Base-by-base conservation (phyloP, 257 asterid genomes). In the Avicennia marina region DNA sequence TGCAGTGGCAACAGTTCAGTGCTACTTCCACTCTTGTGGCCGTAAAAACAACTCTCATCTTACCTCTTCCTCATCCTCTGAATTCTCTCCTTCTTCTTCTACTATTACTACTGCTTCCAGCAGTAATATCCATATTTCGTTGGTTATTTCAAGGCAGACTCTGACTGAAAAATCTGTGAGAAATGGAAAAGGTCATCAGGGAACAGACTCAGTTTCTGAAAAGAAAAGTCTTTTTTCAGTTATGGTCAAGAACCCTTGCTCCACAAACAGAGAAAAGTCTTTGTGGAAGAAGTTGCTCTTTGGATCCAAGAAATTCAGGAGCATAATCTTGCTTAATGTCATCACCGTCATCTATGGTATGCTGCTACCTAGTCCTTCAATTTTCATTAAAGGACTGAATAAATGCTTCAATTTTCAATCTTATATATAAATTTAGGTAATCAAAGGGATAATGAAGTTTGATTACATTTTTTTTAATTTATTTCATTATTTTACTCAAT, bases 301-400 rank as follows among this genome's bases (percentile, higher is more conserved):
- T 53, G 72, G 73, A 53, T 71, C 78, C 46, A 76, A 63, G 73
- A 84, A 72, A 65, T 48, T 78, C 26, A 78, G 76, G 69, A 79
- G 89, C 22, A 61, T 84, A 47, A 48, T 84, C 63, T 62, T 84
- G 78, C 86, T 84, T 46, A 79, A 81, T 65, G 55, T 68, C 52
- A 75, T 83, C 64, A 57, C 74, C 47, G 13, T 83, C 45, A 75
- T 79, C 21, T 79, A 75, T 26, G 69, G 68, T 70, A 61, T 15
- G 29, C 8, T 7, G 0, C 5, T 6, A 11, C 2, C 40, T 9
- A 20, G 11, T 12, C 40, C 5, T 20, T 31, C 2, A 24, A 41
- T 9, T 33, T 36, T 25, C 19, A 11, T 6, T 7, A 22, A 15
- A 41, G 15, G 47, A 6, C 15, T 41, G 2, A 41, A 1, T 41